Evolutionary conservation across 257 asterid genomes (phyloP).

Genomic region (Nicotiana benthamiana): DNA sequence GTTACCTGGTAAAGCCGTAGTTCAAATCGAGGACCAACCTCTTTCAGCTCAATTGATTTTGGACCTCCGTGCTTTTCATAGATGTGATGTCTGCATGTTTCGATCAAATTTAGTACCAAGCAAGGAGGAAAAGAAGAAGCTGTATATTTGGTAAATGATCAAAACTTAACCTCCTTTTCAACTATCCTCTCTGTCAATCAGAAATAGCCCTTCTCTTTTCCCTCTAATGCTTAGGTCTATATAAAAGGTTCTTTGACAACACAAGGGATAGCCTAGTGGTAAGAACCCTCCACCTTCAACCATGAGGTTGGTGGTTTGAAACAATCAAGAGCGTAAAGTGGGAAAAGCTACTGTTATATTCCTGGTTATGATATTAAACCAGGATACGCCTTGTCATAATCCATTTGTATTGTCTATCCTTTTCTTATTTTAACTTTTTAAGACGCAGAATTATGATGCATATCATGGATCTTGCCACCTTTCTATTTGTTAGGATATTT

Average conservation of each 20-base stretch:
- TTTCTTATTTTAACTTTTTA: not conserved
- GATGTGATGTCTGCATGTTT: slow-evolving; percentile 66
- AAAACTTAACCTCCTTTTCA: too few relatives aligned
- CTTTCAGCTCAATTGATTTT: slow-evolving; percentile 75
- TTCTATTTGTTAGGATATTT: not conserved
- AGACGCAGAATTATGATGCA: not conserved
- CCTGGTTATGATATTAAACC: not conserved
- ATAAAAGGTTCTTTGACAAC: not conserved
- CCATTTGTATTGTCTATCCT: not conserved
- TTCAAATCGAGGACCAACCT: slow-evolving; percentile 90
- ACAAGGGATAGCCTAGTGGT: not conserved
- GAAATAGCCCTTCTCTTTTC: not conserved
- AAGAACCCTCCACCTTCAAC: not conserved
- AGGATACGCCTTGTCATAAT: not conserved
- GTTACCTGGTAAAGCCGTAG: slow-evolving; percentile 73
- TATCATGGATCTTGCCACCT: not conserved
- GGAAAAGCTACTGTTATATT: not conserved
- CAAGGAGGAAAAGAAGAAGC: not conserved
- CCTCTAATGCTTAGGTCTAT: not conserved
- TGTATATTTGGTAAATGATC: too few relatives aligned
- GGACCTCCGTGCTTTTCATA: slow-evolving; percentile 79
- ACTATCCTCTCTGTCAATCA: not conserved
- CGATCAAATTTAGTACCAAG: slow-evolving; percentile 2
- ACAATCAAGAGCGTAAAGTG: not conserved
- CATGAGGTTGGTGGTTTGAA: not conserved